Evolutionary conservation across 2,329 filamentous ascomycete genomes (phyloP).

Genomic region (Aspergillus novofumigatus): DNA sequence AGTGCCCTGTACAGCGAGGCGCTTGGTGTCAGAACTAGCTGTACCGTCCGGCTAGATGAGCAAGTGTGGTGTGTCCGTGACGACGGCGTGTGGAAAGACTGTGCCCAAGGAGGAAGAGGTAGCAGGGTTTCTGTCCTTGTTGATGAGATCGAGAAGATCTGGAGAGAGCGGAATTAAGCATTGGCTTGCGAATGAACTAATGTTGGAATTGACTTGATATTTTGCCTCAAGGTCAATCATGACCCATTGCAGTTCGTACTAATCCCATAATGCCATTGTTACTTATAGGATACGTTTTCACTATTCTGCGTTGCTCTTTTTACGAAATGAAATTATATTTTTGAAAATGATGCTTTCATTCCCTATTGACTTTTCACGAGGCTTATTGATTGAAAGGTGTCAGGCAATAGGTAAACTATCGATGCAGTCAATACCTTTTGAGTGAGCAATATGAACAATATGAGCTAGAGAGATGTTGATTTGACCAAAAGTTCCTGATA

Average conservation of each 20-base stretch:
- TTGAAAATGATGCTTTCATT: background rate
- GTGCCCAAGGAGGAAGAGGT: constrained; percentile 59
- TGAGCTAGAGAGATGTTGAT: background rate
- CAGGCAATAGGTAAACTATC: background rate
- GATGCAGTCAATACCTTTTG: background rate
- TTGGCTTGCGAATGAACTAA: background rate
- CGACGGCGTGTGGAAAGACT: constrained; percentile 72
- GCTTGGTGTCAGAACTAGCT: constrained; percentile 66
- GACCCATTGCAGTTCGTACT: background rate
- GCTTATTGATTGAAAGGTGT: background rate
- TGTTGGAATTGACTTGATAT: background rate
- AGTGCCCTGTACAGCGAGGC: constrained; percentile 51
- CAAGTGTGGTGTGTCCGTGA: constrained; percentile 82
- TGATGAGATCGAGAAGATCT: constrained; percentile 69
- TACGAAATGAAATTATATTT: background rate
- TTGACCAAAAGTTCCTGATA: background rate
- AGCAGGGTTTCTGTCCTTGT: constrained; percentile 60
- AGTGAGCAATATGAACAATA: background rate
- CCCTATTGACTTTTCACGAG: background rate
- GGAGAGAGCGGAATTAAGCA: constrained; percentile 35
- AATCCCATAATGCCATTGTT: background rate
- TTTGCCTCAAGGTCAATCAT: background rate
- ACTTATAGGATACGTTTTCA: background rate
- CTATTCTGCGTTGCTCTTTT: background rate
- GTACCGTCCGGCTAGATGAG: constrained; percentile 73